phyloP scores from a whole-genome alignment of 148 eudicot species.

The Nepenthes gracilis region DNA sequence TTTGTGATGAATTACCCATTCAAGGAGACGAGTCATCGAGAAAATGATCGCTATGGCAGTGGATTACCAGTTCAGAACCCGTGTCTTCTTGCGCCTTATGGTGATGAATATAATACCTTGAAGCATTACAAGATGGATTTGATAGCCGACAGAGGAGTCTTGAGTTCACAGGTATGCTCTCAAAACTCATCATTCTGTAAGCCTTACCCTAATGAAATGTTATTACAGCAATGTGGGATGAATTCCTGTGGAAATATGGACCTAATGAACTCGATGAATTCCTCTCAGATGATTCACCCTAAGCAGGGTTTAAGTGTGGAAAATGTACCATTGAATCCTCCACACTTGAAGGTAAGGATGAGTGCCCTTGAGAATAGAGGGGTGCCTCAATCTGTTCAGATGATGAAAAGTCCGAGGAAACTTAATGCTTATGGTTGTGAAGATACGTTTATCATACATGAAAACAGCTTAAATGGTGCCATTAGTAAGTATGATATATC shows the following conservation, averaged over 20 bases:
- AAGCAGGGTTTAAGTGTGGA: neutral
- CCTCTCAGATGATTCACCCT: neutral
- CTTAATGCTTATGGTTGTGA: conserved; percentile 19
- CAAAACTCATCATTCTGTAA: conserved; percentile 9
- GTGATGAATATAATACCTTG: conserved; percentile 7
- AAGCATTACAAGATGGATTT: conserved; percentile 10
- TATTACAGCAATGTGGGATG: conserved; percentile 12
- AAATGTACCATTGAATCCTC: neutral
- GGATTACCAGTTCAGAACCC: conserved; percentile 6
- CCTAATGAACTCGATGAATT: conserved; percentile 11
- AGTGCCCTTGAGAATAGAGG: neutral
- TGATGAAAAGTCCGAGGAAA: conserved; percentile 20
- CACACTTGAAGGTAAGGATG: neutral
- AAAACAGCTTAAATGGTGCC: conserved; percentile 14
- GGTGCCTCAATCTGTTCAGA: conserved; percentile 6
- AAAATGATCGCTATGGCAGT: conserved; percentile 11
- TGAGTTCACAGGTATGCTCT: conserved; percentile 11
- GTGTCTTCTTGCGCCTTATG: neutral
- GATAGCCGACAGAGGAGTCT: conserved; percentile 3
- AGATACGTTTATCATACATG: conserved; percentile 20
- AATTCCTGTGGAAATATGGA: conserved; percentile 8
- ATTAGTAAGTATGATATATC: conserved; percentile 13
- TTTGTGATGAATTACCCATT: conserved; percentile 12
- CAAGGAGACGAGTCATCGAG: conserved; percentile 12
- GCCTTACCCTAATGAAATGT: conserved; percentile 12